Base-by-base conservation (phyloP, 805 yeast genomes). In the Candida broadrunensis region DNA sequence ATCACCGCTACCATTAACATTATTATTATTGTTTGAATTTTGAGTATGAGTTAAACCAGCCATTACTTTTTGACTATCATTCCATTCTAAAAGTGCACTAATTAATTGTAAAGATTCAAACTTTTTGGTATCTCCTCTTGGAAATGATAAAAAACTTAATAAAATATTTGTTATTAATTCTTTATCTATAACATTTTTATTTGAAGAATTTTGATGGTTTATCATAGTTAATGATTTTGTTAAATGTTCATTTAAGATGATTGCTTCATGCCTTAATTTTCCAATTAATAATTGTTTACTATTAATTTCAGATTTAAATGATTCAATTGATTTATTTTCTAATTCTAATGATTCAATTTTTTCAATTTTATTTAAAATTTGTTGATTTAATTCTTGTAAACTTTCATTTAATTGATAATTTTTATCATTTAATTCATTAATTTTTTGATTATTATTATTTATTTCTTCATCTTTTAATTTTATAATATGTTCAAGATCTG, bases 121-220 rank as follows among this genome's bases (percentile, higher is more conserved):
- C 62, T 93, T 89, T 64, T 90, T 91, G 7, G 96, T 77, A 59
- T 93, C 99, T 1, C 93, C 96, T 45, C 99, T 72, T 5, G 96
- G 97, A 23, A 91, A 70, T 25, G 84, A 83, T 14, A 93, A 75
- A 63, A 90, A 93, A 41, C 93, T 87, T 14, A 93, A 75, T 37
- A 93, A 67, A 45, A 93, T 71, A 59, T 93, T 93, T 2, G 97
- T 84, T 4, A 93, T 80, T 45, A 93, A 76, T 59, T 90, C 96
- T 56, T 85, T 83, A 60, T 91, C 98, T 1, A 91, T 88, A 7
- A 83, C 75, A 37, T 83, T 86, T 6, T 88, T 79, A 16, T 55
- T 42, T 24, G 54, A 55, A 5, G 45, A 41, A 21, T 46, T 45
- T 29, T 81, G 80, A 55, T 83, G 83, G 52, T 89, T 88, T 44